These are phyloP conservation scores for Amylostereum areolatum DNA, from an alignment of 1,284 basidiomycete genomes.

Conservation along the genomic window DNA sequence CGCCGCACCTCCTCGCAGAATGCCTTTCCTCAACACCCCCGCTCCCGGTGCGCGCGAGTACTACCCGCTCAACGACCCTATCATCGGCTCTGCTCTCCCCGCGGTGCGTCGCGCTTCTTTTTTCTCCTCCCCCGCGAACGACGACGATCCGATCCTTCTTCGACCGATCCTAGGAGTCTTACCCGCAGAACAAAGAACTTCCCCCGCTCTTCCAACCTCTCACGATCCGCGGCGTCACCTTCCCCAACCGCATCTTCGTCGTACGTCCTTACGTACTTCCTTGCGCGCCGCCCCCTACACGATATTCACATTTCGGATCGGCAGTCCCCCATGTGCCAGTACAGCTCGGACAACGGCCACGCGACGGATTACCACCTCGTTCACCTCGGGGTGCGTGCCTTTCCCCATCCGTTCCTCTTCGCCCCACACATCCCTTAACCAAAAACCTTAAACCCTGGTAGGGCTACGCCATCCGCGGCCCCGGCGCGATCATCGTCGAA, in stretches of 20 bases:
- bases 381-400: conserved; percentile 44
- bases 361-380: conserved; percentile 78
- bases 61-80: conserved; percentile 58
- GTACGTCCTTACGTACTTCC: conserved; percentile 13
- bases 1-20: neutral
- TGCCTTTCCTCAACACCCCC: conserved; percentile 32
- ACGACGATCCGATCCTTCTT: too few relatives aligned
- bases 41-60: conserved; percentile 46
- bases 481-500: conserved; percentile 59
- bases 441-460: conserved; percentile 13
- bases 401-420: neutral
- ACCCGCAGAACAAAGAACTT: conserved; percentile 35
- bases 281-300: neutral
- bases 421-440: neutral
- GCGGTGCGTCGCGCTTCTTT: conserved; percentile 20
- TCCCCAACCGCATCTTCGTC: conserved; percentile 72
- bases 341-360: conserved; percentile 67
- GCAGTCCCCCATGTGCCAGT: conserved; percentile 76
- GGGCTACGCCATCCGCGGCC: conserved; percentile 55
- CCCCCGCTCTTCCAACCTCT: conserved; percentile 68
- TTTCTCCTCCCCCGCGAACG: neutral
- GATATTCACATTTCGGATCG: neutral
- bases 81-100: conserved; percentile 46
- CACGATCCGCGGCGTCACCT: conserved; percentile 53
- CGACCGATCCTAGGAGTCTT: conserved; percentile 28